Evolutionary conservation across 257 asterid genomes (phyloP).

Genomic region (Solanum etuberosum): DNA sequence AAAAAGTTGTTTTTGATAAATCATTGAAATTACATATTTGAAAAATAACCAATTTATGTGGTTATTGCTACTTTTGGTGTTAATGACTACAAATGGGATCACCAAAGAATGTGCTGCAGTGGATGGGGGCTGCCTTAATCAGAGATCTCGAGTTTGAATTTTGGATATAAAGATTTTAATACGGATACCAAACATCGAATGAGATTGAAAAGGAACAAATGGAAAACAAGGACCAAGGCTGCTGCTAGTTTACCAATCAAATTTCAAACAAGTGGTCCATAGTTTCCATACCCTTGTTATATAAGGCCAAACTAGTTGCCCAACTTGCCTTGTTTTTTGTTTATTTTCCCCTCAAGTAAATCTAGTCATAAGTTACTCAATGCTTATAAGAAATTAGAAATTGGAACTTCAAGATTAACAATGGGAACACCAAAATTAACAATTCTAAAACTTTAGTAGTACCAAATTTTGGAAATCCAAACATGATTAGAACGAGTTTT

Average conservation of each 20-base stretch:
- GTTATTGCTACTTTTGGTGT: not conserved
- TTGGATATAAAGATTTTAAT: no score
- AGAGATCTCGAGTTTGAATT: no score
- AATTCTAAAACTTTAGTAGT: not conserved
- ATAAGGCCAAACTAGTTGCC: not conserved
- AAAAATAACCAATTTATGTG: not conserved
- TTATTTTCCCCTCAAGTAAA: not conserved
- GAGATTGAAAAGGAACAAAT: not conserved
- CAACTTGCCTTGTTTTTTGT: not conserved
- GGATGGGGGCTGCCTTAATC: rapidly evolving
- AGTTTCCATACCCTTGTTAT: not conserved
- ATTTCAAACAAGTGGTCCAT: not conserved
- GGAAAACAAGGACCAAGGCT: not conserved
- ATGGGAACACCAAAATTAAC: not conserved
- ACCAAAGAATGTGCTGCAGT: no score
- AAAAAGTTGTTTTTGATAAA: no score
- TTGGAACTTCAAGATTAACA: not conserved
- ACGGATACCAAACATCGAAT: rapidly evolving
- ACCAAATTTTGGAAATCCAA: not conserved
- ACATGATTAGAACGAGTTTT: not conserved
- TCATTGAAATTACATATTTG: not conserved
- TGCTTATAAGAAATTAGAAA: not conserved
- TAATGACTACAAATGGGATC: not conserved
- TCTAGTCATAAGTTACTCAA: not conserved
- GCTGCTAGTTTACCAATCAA: not conserved